phyloP scores from a whole-genome alignment of 2,329 filamentous ascomycete genomes.

The Purpureocillium lavendulum region DNA sequence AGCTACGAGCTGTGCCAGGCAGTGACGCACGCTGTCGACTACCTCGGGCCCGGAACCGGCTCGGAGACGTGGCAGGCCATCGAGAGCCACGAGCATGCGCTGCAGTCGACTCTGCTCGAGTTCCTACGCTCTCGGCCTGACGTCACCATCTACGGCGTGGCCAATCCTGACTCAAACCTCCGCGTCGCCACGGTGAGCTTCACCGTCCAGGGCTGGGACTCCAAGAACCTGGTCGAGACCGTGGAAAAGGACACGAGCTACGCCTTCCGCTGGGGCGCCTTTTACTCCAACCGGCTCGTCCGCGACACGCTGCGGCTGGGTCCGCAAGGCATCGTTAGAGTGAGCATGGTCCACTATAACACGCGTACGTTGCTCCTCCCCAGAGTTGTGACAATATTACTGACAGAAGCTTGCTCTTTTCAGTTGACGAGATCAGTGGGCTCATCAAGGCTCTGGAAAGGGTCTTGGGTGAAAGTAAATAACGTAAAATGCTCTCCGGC shows the following conservation, averaged over 20 bases:
- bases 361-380: slow-evolving; percentile 39
- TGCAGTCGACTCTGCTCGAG: slow-evolving; percentile 50
- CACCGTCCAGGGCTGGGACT: slow-evolving; percentile 46
- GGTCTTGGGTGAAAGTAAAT: slow-evolving; percentile 8
- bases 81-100: slow-evolving; percentile 47
- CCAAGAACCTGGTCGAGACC: slow-evolving; percentile 50
- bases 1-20: slow-evolving; percentile 63
- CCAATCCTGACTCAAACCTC: slow-evolving; percentile 32
- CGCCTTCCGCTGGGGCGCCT: slow-evolving; percentile 59
- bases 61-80: slow-evolving; percentile 40
- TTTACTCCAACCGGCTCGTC: slow-evolving; percentile 58
- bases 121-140: slow-evolving; percentile 47
- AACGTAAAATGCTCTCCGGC: too few relatives aligned
- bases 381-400: too few relatives aligned
- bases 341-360: slow-evolving; percentile 70
- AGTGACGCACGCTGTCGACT: slow-evolving; percentile 52
- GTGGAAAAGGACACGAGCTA: slow-evolving; percentile 51
- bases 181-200: slow-evolving; percentile 63
- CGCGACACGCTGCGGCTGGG: slow-evolving; percentile 49
- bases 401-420: too few relatives aligned
- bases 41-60: slow-evolving; percentile 37
- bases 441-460: slow-evolving; percentile 45
- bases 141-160: slow-evolving; percentile 51
- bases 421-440: slow-evolving; percentile 47
- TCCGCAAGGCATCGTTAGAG: slow-evolving; percentile 53